Evolutionary conservation across 805 yeast genomes (phyloP), one percentile per base, ranked within the genome.

Genomic region (Starmerella apis): DNA sequence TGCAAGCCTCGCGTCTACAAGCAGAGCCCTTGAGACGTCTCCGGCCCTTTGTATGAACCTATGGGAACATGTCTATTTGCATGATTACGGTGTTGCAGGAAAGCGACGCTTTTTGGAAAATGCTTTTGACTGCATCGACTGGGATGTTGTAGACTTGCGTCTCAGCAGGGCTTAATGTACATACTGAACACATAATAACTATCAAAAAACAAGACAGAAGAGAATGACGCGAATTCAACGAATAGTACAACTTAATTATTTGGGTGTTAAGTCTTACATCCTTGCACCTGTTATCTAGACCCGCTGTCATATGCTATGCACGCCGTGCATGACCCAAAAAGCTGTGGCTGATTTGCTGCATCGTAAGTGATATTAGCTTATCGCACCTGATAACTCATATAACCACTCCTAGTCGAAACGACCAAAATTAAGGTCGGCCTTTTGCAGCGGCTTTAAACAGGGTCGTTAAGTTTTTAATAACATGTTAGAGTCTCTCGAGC

Each of bases 31-130:
- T 16, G 41, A 45, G 3, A 54, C 47, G 24, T 24, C 49, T 28
- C 95, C 95, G 2, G 67, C 92, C 46, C 73, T 92, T 56, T 80
- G 78, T 49, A 70, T 87, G 56, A 85, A 79, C 65, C 74, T 82
- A 55, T 88, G 96, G 95, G 95, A 88, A 63, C 78, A 80, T 57
- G 83, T 92, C 16, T 92, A 81, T 65, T 62, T 86, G 46, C 70
- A 75, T 39, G 97, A 92, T 67, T 92, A 84, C 65, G 97, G 98
- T 46, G 74, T 85, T 45, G 65, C 61, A 6, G 94, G 92, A 27
- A 83, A 83, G 70, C 72, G 77, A 31, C 70, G 74, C 49, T 92
- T 82, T 67, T 74, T 92, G 58, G 74, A 74, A 52, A 83, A 82
- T 58, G 78, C 79, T 49, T 80, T 92, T 76, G 78, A 83, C 53